These are phyloP conservation scores for Sporothrix pallida DNA, from an alignment of 2,329 filamentous ascomycete genomes.

Conservation along the genomic window DNA sequence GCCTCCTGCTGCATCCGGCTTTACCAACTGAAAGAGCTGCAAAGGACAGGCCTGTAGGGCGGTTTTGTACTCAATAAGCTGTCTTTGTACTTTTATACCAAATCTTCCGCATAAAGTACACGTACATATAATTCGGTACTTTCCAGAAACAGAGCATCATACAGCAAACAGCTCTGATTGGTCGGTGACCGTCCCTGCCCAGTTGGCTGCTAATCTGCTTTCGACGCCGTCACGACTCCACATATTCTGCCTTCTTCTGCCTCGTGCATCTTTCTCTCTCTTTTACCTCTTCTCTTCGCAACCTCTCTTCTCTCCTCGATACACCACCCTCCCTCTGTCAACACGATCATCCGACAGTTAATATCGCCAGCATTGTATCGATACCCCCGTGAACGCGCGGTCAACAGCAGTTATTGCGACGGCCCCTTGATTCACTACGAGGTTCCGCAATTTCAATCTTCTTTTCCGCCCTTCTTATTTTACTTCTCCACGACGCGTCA, in stretches of 20 bases:
- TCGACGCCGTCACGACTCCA: constrained; percentile 27
- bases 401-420: neutral
- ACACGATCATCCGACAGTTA: constrained; percentile 9
- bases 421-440: neutral
- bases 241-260: constrained; percentile 24
- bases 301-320: neutral
- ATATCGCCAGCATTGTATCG: neutral
- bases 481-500: constrained; percentile 16
- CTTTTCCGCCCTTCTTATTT: constrained; percentile 7
- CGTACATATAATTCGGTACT: neutral
- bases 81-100: neutral
- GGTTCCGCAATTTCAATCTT: constrained; percentile 14
- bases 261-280: constrained; percentile 2
- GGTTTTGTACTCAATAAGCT: neutral
- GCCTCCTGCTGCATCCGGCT: constrained; percentile 10
- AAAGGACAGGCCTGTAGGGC: neutral
- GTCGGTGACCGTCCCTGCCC: constrained; percentile 1
- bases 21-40: constrained; percentile 16
- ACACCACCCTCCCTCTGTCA: neutral
- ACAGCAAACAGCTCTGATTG: neutral
- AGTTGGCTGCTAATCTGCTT: constrained; percentile 26
- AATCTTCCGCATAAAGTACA: neutral
- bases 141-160: neutral
- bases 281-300: neutral
- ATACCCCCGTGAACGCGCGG: neutral